Base-by-base conservation (phyloP, 2,329 filamentous ascomycete species). In the Pseudogymnoascus sp. region DNA sequence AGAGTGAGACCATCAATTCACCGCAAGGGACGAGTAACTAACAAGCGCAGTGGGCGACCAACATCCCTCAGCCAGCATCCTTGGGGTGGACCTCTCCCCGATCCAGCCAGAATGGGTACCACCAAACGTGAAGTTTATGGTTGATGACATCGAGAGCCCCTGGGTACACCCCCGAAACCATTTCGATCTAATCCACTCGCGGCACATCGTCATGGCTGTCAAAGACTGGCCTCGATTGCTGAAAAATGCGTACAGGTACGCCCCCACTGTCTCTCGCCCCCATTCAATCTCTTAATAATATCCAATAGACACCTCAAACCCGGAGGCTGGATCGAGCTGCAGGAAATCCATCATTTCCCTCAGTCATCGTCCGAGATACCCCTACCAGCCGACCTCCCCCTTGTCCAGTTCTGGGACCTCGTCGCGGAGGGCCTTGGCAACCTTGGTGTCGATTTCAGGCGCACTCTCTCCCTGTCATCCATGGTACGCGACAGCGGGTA, bases 131-230 rank as follows among this genome's bases (percentile, higher is more conserved):
- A 75, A 76, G 23, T 84, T 84, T 66, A 74, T 82, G 68, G 76
- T 85, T 10, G 83, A 86, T 63, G 83, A 86, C 65, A 76, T 81
- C 26, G 83, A 86, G 70, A 78, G 77, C 62, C 76, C 77, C 4
- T 86, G 83, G 83, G 70, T 83, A 14, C 78, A 83, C 64, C 78
- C 80, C 4, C 68, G 71, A 3, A 78, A 83, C 64, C 77, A 80
- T 60, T 86, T 85, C 62, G 83, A 87, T 69, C 85, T 84, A 63
- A 78, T 87, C 35, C 83, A 86, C 68, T 78, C 80, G n/a, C 77
- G 84, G 2, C 79, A 83, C 62, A 80, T 81, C 1, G 79, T 81
- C 12, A 78, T 81, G 75, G 81, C 79, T 2, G 80, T 86, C 63
- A 80, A 77, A 59, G 77, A 85, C 67, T 86, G 83, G 82, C 76